A percentile compares a stretch with the other conserved stretches of the same genome.
These are phyloP conservation scores for Danielozyma ontarioensis DNA, from an alignment of 805 yeast species.

Conservation along the genomic window DNA sequence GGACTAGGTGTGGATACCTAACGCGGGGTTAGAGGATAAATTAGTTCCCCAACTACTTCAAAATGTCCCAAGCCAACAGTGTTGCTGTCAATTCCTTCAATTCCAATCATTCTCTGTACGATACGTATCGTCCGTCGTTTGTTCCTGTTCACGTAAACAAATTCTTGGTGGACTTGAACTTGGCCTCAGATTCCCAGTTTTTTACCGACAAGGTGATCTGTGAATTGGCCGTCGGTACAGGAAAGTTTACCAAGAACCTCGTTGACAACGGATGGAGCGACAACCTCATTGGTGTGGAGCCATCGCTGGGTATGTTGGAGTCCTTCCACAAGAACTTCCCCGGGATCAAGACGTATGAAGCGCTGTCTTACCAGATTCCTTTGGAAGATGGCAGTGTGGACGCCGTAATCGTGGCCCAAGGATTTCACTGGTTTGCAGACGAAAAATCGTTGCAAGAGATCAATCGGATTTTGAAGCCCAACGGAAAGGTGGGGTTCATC, in stretches of 20 bases:
- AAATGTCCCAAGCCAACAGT: conserved; percentile 14
- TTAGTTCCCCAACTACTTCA: too few species aligned
- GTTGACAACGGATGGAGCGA: conserved; percentile 32
- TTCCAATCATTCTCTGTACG: conserved; percentile 47
- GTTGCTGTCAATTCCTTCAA: conserved; percentile 47
- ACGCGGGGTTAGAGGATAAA: too few species aligned
- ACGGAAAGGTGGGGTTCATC: conserved; percentile 48
- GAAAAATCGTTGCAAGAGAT: conserved; percentile 43
- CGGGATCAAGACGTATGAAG: conserved; percentile 14
- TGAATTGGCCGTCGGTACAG: conserved; percentile 62
- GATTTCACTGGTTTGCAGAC: conserved; percentile 65
- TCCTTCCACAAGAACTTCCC: conserved; percentile 46
- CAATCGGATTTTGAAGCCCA: conserved; percentile 42
- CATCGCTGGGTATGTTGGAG: conserved; percentile 52
- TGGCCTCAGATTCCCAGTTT: conserved; percentile 14
- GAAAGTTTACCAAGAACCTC: conserved; percentile 51
- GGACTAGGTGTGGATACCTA: too few species aligned
- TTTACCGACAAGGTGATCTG: conserved; percentile 22
- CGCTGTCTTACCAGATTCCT: conserved; percentile 44
- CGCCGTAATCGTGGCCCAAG: conserved; percentile 53
- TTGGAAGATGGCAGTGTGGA: conserved; percentile 40
- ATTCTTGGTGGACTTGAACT: conserved; percentile 34
- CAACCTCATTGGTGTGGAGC: conserved; percentile 46
- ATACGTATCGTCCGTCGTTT: conserved; percentile 49
- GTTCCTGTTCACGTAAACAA: conserved; percentile 34